Evolutionary conservation across 768 basidiomycete species (phyloP), one percentile per base, ranked within the genome.

Genomic region (Leccinum imitatum): DNA sequence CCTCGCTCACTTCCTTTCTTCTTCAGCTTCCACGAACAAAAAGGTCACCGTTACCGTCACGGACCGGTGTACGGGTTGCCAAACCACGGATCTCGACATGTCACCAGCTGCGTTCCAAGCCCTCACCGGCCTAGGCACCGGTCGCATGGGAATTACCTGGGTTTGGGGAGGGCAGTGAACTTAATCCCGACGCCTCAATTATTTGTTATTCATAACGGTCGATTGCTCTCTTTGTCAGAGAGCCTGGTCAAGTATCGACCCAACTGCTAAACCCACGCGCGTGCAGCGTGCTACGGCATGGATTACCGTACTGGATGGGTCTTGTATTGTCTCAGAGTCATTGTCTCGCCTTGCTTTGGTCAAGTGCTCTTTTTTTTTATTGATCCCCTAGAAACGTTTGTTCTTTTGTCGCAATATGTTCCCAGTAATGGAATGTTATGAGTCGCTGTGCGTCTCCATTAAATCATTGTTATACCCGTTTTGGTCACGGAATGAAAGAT

Each of bases 11-110:
- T 33, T 46, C 54, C 46, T 57, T 41, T 41, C 31, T 50, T 53
- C 46, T 65, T 11, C 65, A 47, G 62, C 89, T 89, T 84, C 67
- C 31, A 41, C 39, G 8, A 41, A 41, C 3, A 8, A 44, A 44
- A 78, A 50, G 84, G 84, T 63, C 53, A 74, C 69, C 0, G 82
- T 88, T 21, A 68, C 71, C 0, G 68, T 90, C 63, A 79, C 77
- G 6, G 91, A 93, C 71, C 79, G 89, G 21, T 92, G 91, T 68
- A 68, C 54, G 0, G 87, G 68, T 13, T 93, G 90, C 63, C 62
- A 61, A 0, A 0, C 71, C 8, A 77, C 69, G 53, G 79, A 82
- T 68, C 80, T 91, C 61, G 88, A 91, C 73, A 79, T 91, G 62
- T 84, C 87, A 11, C 84, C 82, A 6, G 1, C 72, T 7, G 86